phyloP scores from a whole-genome alignment of 2,329 filamentous ascomycete species.

The Massarina eburnea region DNA sequence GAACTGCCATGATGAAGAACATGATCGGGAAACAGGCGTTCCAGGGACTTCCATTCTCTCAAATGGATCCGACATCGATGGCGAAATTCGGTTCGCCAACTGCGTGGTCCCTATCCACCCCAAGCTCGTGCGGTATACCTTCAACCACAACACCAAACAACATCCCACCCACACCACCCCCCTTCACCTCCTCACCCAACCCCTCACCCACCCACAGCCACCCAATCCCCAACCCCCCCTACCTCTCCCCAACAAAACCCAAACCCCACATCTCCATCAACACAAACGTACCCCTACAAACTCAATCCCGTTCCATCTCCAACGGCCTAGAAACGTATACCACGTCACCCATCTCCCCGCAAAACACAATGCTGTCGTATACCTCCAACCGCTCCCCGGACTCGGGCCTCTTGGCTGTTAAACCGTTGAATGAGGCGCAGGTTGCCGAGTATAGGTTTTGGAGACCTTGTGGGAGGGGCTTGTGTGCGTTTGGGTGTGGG shows the following conservation, averaged over 20 bases:
- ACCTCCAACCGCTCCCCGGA: slow-evolving; percentile 30
- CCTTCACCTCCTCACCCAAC: neutral
- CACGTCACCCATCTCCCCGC: slow-evolving; percentile 26
- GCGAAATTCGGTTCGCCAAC: neutral
- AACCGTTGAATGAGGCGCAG: slow-evolving; percentile 32
- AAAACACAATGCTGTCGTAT: slow-evolving; percentile 33
- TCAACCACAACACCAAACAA: neutral
- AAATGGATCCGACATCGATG: slow-evolving; percentile 2
- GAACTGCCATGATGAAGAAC: slow-evolving; percentile 30
- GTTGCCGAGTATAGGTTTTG: slow-evolving; percentile 43
- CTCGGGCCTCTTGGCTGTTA: slow-evolving; percentile 31
- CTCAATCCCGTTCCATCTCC: slow-evolving; percentile 16
- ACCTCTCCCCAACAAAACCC: slow-evolving; percentile 1
- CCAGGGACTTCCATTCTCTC: slow-evolving; percentile 12
- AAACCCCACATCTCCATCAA: slow-evolving; percentile 1
- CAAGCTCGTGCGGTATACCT: neutral
- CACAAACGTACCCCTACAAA: neutral
- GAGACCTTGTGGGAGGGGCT: slow-evolving; percentile 33
- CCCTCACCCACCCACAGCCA: slow-evolving; percentile 2
- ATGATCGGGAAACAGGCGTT: slow-evolving; percentile 20
- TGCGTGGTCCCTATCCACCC: neutral
- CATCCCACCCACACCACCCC: neutral
- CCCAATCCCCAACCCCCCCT: slow-evolving; percentile 1
- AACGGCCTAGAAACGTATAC: slow-evolving; percentile 30
- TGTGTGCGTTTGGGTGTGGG: slow-evolving; percentile 38